These are phyloP conservation scores for Bombardia bombarda DNA, from an alignment of 495 filamentous ascomycete species.

Conservation along the genomic window DNA sequence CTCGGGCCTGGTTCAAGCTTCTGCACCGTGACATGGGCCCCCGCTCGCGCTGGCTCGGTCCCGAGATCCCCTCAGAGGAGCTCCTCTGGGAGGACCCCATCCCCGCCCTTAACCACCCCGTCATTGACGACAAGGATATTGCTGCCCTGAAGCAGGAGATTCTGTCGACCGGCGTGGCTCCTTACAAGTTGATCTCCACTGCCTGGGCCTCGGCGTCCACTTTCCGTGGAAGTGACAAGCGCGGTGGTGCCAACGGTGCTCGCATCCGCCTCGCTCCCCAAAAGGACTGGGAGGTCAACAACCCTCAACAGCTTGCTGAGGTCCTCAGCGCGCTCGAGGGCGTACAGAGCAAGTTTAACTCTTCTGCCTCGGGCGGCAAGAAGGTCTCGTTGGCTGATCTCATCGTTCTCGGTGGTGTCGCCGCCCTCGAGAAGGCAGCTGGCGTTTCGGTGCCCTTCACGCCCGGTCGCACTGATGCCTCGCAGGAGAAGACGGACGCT, in stretches of 20 bases:
- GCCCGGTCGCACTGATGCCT: conserved; percentile 41
- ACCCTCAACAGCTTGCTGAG: conserved; percentile 49
- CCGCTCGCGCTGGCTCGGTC: conserved; percentile 56
- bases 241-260: conserved; percentile 66
- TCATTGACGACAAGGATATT: conserved; percentile 52
- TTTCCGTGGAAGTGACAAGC: conserved; percentile 69
- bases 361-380: conserved; percentile 51
- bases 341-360: conserved; percentile 56
- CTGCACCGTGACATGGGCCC: conserved; percentile 68
- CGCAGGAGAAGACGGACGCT: conserved; percentile 57
- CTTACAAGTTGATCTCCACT: conserved; percentile 47
- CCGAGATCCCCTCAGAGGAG: conserved; percentile 56
- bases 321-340: conserved; percentile 50
- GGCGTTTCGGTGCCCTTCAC: conserved; percentile 36
- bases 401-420: conserved; percentile 60
- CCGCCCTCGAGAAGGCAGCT: conserved; percentile 64
- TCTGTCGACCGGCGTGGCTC: conserved; percentile 45
- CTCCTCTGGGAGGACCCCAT: conserved; percentile 61
- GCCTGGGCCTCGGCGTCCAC: conserved; percentile 65
- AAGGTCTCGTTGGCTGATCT: conserved; percentile 64
- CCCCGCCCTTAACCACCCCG: conserved; percentile 43
- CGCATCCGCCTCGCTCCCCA: conserved; percentile 65
- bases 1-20: conserved; percentile 71
- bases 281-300: conserved; percentile 61
- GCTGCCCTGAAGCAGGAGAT: conserved; percentile 56